A percentile compares a stretch with the other conserved stretches of the same genome.
phyloP scores from a whole-genome alignment of 108 stramenopile genomes.

The Discostella pseudostelligera region DNA sequence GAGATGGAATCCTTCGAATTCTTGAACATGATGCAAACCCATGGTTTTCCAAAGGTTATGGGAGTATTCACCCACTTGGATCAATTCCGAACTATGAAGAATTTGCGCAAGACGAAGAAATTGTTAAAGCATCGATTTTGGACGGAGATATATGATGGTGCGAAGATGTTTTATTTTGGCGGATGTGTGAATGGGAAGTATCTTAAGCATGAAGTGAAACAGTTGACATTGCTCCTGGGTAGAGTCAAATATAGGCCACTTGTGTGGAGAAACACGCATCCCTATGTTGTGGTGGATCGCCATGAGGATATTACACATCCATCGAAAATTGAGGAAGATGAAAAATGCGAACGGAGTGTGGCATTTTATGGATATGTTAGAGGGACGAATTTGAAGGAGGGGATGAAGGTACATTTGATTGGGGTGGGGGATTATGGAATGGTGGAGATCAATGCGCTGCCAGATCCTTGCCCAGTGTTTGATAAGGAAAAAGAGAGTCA shows the following conservation, averaged over 20 bases:
- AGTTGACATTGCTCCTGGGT: conserved; percentile 82
- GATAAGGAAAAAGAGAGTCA: conserved; percentile 74
- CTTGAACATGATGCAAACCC: conserved; percentile 95
- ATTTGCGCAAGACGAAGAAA: conserved; percentile 91
- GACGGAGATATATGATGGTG: conserved; percentile 98
- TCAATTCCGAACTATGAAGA: conserved; percentile 88
- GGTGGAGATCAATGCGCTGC: conserved; percentile 62
- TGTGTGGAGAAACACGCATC: conserved; percentile 98
- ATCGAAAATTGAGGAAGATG: conserved; percentile 70
- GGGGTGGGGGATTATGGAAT: conserved; percentile 95
- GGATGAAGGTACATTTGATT: conserved; percentile 89
- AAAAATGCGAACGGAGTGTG: conserved; percentile 78
- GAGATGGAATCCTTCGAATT: conserved; percentile 99
- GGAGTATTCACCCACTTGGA: conserved; percentile 98
- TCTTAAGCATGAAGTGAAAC: conserved; percentile 93
- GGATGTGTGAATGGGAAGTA: conserved; percentile 96
- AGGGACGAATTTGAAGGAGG: conserved; percentile 90
- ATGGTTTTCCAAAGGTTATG: conserved; percentile 98
- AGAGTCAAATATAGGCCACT: conserved; percentile 96
- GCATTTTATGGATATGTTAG: conserved; percentile 96
- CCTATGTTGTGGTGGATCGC: conserved; percentile 94
- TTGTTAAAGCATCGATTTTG: conserved; percentile 96
- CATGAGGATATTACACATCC: conserved; percentile 91
- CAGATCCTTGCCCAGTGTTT: conserved; percentile 85
- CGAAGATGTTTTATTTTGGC: conserved; percentile 96